Percentiles rank a stretch among this genome's conserved stretches.
Evolutionary conservation across 306 rosid genomes (phyloP).

Genomic region (Casuarina glauca): DNA sequence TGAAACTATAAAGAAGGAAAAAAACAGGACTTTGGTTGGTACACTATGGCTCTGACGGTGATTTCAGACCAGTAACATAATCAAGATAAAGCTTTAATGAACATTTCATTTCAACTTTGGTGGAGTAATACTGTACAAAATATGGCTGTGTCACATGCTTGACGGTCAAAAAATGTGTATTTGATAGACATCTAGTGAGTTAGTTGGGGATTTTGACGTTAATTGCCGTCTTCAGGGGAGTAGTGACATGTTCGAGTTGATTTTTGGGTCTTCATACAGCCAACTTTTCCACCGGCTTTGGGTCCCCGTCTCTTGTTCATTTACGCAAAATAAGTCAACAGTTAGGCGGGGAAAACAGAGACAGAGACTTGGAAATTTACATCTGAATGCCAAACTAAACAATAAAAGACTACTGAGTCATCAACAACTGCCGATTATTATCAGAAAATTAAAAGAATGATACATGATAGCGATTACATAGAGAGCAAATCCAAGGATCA

Average conservation of each 20-base stretch:
- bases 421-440: neutral
- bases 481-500: slow-evolving; percentile 2
- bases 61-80: slow-evolving; percentile 9
- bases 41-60: slow-evolving; percentile 26
- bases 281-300: slow-evolving; percentile 4
- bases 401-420: neutral
- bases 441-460: neutral
- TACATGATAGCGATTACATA: neutral
- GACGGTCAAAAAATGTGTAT: slow-evolving; percentile 17
- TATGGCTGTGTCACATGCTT: slow-evolving; percentile 11
- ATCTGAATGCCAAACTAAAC: neutral
- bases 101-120: slow-evolving; percentile 10
- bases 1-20: slow-evolving; percentile 16
- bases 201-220: neutral
- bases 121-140: slow-evolving; percentile 17
- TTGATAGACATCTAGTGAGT: slow-evolving; percentile 5
- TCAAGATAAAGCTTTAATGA: slow-evolving; percentile 23
- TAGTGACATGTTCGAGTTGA: neutral
- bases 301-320: neutral
- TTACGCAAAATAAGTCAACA: slow-evolving; percentile 29
- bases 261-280: slow-evolving; percentile 16
- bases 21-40: slow-evolving; percentile 13
- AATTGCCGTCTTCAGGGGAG: slow-evolving; percentile 8
- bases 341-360: slow-evolving; percentile 32
- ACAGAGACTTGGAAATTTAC: neutral